These are phyloP conservation scores for Lepidium aucheri DNA, from an alignment of 345 rosid genomes.

Conservation along the genomic window DNA sequence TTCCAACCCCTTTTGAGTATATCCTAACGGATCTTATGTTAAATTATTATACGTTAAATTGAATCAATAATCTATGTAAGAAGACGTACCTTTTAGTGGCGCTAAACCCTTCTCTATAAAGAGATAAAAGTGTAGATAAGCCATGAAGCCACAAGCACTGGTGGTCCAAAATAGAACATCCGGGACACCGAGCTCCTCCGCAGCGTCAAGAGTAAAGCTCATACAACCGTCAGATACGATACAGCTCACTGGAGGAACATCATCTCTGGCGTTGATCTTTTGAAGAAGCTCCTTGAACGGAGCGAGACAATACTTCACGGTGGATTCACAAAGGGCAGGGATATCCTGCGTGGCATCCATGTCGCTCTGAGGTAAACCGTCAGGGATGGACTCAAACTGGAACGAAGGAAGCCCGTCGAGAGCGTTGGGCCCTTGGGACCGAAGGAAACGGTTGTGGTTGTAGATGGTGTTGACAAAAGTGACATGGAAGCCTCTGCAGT, in stretches of 20 bases:
- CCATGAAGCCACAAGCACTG: conserved; percentile 16
- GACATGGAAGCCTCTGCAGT: conserved; percentile 16
- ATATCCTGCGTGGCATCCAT: conserved; percentile 9
- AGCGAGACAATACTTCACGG: conserved; percentile 7
- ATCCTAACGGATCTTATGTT: not conserved
- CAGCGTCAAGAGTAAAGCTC: conserved; percentile 25
- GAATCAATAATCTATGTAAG: not conserved
- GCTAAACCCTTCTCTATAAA: conserved; percentile 12
- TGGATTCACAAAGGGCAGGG: conserved; percentile 1
- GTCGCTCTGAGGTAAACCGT: conserved; percentile 14
- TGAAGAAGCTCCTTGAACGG: conserved; percentile 20
- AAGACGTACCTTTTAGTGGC: conserved; percentile 17
- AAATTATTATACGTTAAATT: no score
- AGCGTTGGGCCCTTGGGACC: conserved; percentile 3
- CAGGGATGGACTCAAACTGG: conserved; percentile 17
- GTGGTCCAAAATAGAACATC: conserved; percentile 19
- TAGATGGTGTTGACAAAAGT: conserved; percentile 21
- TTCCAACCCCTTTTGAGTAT: no score
- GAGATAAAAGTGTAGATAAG: conserved; percentile 9
- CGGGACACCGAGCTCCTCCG: conserved; percentile 25
- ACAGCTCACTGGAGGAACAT: conserved; percentile 24
- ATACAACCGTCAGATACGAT: conserved; percentile 20
- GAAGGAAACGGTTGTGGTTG: conserved; percentile 21
- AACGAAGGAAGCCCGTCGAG: conserved; percentile 5
- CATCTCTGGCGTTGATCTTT: not conserved